phyloP scores from a whole-genome alignment of 371 early-diverging fungal species.

The Spiromyces aspiralis region DNA sequence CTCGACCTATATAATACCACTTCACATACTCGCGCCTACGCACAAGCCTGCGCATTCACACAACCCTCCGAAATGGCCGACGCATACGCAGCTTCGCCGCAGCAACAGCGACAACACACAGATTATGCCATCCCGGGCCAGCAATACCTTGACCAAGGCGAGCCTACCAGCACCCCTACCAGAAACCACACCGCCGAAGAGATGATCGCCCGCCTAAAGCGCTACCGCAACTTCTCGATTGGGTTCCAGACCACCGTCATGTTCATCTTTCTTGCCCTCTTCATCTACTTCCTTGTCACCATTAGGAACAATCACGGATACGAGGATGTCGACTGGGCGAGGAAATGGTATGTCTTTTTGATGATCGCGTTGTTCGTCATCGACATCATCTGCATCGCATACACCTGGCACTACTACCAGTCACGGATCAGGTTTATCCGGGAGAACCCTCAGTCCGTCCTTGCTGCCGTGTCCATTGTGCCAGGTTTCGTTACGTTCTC shows the following conservation, averaged over 20 bases:
- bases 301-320: background rate
- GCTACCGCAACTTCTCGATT: background rate
- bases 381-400: background rate
- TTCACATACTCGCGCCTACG: too few species aligned
- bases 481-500: too few species aligned
- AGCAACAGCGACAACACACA: too few species aligned
- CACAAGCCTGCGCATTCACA: too few species aligned
- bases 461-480: too few species aligned
- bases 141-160: too few species aligned
- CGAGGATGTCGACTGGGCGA: background rate
- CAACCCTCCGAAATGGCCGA: too few species aligned
- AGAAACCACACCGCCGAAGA: background rate
- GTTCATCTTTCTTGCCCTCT: background rate
- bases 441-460: background rate
- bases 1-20: too few species aligned
- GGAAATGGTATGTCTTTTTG: background rate
- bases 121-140: too few species aligned
- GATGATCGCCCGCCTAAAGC: background rate
- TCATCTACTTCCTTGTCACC: background rate
- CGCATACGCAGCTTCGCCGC: too few species aligned
- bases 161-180: background rate
- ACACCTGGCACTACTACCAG: background rate
- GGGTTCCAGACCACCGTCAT: background rate
- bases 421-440: background rate
- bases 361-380: background rate